These are phyloP conservation scores for Tetrahymena elliotti DNA, from an alignment of 73 alveolate species.

Conservation along the genomic window DNA sequence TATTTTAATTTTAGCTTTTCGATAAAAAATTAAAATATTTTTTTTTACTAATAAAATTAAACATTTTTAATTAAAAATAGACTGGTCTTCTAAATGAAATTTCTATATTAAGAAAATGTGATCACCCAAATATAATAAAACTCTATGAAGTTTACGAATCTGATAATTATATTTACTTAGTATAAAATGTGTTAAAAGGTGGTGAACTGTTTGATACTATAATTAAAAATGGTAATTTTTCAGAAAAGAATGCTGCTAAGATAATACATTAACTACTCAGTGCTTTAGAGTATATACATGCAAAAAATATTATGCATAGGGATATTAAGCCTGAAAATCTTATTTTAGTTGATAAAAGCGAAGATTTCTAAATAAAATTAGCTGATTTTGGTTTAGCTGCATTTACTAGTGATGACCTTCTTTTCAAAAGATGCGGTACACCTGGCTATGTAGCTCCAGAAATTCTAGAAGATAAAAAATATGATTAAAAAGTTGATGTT, in stretches of 20 bases:
- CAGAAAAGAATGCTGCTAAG: slow-evolving; percentile 6
- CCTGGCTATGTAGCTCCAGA: slow-evolving; percentile 98
- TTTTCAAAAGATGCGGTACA: slow-evolving; percentile 77
- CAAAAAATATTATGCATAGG: slow-evolving; percentile 66
- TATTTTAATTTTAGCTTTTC: neutral
- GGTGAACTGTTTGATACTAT: slow-evolving; percentile 25
- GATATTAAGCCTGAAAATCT: slow-evolving; percentile 79
- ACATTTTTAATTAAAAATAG: neutral
- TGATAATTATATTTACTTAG: slow-evolving; percentile 27
- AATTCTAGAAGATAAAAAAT: slow-evolving; percentile 61
- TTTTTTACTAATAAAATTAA: neutral
- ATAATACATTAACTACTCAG: neutral
- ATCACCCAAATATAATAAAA: slow-evolving; percentile 38
- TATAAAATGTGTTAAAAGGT: slow-evolving; percentile 23
- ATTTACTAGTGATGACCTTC: slow-evolving; percentile 1
- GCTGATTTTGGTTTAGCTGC: slow-evolving; percentile 73
- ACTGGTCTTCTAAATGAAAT: slow-evolving; percentile 38
- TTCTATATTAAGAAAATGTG: slow-evolving; percentile 18
- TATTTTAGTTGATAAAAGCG: slow-evolving; percentile 52
- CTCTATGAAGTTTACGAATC: slow-evolving; percentile 44
- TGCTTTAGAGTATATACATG: slow-evolving; percentile 39
- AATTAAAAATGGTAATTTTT: slow-evolving; percentile 5
- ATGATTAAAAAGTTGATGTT: slow-evolving; percentile 35
- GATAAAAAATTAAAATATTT: no score
- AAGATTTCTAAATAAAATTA: slow-evolving; percentile 63